A percentile compares a stretch with the other conserved stretches of the same genome.
phyloP scores from a whole-genome alignment of 805 yeast species.

The Sungouiozyma intestinalis region DNA sequence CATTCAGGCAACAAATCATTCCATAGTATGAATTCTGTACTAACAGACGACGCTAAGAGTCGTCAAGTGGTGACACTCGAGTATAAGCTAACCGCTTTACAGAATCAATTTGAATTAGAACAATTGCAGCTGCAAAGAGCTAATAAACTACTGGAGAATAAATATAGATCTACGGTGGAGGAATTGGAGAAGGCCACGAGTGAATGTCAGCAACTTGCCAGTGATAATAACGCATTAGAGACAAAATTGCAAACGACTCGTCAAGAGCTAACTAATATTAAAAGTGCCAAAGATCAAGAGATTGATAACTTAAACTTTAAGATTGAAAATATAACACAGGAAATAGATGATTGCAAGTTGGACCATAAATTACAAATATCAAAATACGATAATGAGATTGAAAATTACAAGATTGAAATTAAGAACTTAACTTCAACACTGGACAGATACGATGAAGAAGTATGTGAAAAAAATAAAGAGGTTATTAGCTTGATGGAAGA shows the following conservation, averaged over 20 bases:
- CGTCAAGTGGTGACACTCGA: slow-evolving; percentile 24
- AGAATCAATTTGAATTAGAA: slow-evolving; percentile 31
- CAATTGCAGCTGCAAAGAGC: slow-evolving; percentile 17
- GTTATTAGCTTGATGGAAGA: slow-evolving; percentile 14
- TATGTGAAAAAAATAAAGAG: slow-evolving; percentile 15
- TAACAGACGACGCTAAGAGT: slow-evolving; percentile 6
- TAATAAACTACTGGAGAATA: slow-evolving; percentile 16
- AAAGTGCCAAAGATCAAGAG: slow-evolving; percentile 17
- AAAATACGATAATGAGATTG: slow-evolving; percentile 9
- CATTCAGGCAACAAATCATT: neutral
- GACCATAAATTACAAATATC: slow-evolving; percentile 22
- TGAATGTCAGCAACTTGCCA: slow-evolving; percentile 13
- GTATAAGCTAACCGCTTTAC: slow-evolving; percentile 30
- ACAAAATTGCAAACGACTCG: slow-evolving; percentile 7
- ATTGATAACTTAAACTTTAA: slow-evolving; percentile 31
- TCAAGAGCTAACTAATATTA: slow-evolving; percentile 13
- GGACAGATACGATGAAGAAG: slow-evolving; percentile 18
- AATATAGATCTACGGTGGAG: slow-evolving; percentile 27
- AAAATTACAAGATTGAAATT: slow-evolving; percentile 11
- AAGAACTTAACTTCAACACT: slow-evolving; percentile 13
- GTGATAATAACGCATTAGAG: slow-evolving; percentile 20
- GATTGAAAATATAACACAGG: slow-evolving; percentile 18
- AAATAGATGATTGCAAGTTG: slow-evolving; percentile 30
- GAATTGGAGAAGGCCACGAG: slow-evolving; percentile 22
- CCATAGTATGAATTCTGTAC: neutral